phyloP scores from a whole-genome alignment of 805 yeast species.

The Ogataea populi-albae region DNA sequence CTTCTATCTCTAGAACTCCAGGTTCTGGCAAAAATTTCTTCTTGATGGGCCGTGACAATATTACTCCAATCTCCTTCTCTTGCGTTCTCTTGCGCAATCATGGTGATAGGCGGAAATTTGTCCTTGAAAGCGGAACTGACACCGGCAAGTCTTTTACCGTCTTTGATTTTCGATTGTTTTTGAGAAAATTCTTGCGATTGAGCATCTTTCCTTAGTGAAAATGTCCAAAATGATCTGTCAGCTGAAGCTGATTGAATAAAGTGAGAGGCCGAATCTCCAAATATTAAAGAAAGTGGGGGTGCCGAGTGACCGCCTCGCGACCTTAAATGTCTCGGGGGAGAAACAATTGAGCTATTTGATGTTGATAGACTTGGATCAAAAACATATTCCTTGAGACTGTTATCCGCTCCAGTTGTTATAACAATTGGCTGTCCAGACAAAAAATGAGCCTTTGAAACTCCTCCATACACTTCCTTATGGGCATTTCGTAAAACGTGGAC shows the following conservation, averaged over 20 bases:
- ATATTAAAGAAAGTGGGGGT: slow-evolving; percentile 74
- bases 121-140: slow-evolving; percentile 50
- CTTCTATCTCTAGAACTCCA: slow-evolving; percentile 83
- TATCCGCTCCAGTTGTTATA: slow-evolving; percentile 89
- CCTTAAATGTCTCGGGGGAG: slow-evolving; percentile 89
- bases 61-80: slow-evolving; percentile 94
- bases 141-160: slow-evolving; percentile 57
- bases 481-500: slow-evolving; percentile 72
- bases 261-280: slow-evolving; percentile 76
- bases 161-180: slow-evolving; percentile 44
- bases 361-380: slow-evolving; percentile 87
- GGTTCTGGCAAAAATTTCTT: slow-evolving; percentile 79
- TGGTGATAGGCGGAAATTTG: slow-evolving; percentile 73
- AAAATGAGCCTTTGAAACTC: slow-evolving; percentile 70
- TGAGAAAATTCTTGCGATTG: slow-evolving; percentile 94
- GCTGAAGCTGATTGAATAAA: slow-evolving; percentile 81
- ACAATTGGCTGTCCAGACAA: slow-evolving; percentile 89
- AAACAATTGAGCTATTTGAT: slow-evolving; percentile 58
- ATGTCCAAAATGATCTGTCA: slow-evolving; percentile 86
- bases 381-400: slow-evolving; percentile 81
- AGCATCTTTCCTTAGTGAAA: slow-evolving; percentile 91
- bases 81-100: slow-evolving; percentile 68
- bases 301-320: slow-evolving; percentile 97
- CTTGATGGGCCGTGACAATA: slow-evolving; percentile 82
- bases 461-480: slow-evolving; percentile 73